Percentiles rank a stretch among this genome's conserved stretches.
Conservation (phyloP, 495 filamentous ascomycete genomes). For the Xylaria scruposa region DNA sequence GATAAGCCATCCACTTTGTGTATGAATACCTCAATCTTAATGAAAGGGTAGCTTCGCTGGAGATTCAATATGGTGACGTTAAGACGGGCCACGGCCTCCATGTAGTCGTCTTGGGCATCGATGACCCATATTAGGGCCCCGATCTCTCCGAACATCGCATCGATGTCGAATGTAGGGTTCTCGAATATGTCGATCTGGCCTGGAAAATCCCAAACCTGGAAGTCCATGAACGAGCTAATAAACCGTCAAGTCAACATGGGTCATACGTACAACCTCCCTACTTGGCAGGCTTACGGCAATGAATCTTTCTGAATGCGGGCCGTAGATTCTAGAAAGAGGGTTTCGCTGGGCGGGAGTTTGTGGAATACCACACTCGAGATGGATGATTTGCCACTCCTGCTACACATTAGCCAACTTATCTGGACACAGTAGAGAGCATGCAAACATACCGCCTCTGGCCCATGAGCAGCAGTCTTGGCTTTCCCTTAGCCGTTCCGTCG, state of each 20-base stretch:
- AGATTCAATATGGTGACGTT: conserved; percentile 87
- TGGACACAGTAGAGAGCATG: background rate
- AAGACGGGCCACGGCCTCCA: conserved; percentile 84
- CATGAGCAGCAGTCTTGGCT: conserved; percentile 92
- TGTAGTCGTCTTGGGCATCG: conserved; percentile 95
- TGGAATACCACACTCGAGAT: conserved; percentile 98
- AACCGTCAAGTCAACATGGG: conserved; percentile 3
- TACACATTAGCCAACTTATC: conserved; percentile 26
- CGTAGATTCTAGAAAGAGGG: conserved; percentile 92
- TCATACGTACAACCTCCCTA: background rate
- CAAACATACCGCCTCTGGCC: conserved; percentile 82
- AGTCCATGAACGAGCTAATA: conserved; percentile 93
- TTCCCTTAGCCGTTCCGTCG: conserved; percentile 58
- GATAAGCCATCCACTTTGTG: conserved; percentile 96
- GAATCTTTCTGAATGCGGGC: conserved; percentile 90
- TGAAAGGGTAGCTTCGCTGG: conserved; percentile 82
- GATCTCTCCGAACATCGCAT: conserved; percentile 90
- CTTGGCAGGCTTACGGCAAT: conserved; percentile 68
- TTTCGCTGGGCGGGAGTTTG: conserved; percentile 94
- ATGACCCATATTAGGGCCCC: conserved; percentile 98
- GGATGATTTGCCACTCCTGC: conserved; percentile 94
- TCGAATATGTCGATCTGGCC: conserved; percentile 91
- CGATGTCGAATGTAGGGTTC: conserved; percentile 79
- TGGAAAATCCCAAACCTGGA: conserved; percentile 97
- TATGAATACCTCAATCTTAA: conserved; percentile 97